Base-by-base conservation (phyloP, 163 green algal species). In the Chlamydomonas reinhardtii region DNA sequence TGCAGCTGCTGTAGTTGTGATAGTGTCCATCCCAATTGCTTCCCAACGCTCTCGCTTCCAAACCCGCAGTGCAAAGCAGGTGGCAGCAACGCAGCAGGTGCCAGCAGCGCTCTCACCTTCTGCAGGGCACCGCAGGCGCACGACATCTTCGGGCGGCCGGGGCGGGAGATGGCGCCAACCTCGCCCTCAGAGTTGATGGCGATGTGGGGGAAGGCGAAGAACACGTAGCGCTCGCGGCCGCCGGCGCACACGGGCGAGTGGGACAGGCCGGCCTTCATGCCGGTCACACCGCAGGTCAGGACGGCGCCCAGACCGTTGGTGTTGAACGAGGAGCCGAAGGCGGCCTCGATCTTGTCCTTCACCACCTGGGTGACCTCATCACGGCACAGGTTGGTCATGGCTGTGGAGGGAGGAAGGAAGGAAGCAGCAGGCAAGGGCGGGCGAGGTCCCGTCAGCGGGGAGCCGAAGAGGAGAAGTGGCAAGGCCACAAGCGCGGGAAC, bases 141-240 rank as follows among this genome's bases (percentile, higher is more conserved):
- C 24, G 91, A 96, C 74, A 91, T 83, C 69, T 89, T 92, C 19
- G 90, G 86, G 64, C 95, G 92, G 48, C 92, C 93, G 24, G 95
- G 94, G 70, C 96, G 92, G 75, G 75, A 89, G 90, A 98, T 97
- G 77, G 87, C 84, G 79, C 96, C 96, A 14, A 97, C 76, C 66
- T 93, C 89, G 37, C 94, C 93, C 0, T 65, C 59, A 34, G 92
- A 88, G 89, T 97, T 94, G 73, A 99, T 96, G 83, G 90, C 94
- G 84, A 98, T 97, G 94, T 99, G 96, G 54, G 96, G 96, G 91
- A 99, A 98, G 83, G 93, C 95, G 83, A 98, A 98, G 92, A 99
- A 98, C 14, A 98, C 95, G 79, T 98, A 98, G 71, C 95, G 91
- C 90, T 98, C 94, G 65, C 90, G 90, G 73, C 92, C 93, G 32